Base-by-base conservation (phyloP, 2,329 filamentous ascomycete species). In the Penicillium frequentans region DNA sequence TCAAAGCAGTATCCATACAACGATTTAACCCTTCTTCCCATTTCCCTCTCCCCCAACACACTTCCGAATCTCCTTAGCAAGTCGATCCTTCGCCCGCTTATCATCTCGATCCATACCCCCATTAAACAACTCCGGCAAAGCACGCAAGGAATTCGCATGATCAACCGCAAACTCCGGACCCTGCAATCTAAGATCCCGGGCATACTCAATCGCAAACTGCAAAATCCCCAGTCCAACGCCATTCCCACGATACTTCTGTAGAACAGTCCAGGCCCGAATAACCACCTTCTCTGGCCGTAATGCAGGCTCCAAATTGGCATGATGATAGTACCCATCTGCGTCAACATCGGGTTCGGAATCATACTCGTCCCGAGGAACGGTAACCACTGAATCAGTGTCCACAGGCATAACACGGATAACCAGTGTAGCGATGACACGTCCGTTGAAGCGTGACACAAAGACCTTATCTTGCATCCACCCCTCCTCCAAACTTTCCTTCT, bases 181-280 rank as follows among this genome's bases (percentile, higher is more conserved):
- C 57, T 84, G 84, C 43, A 90, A 90, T 56, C 88, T 88, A 68
- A 83, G 84, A 73, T 87, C 86, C 64, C 84, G 83, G 58, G 89
- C 88, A 54, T 88, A 72, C 55, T 81, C 81, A 2, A 93, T 86
- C 1, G 89, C 90, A 64, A 90, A 88, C 64, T 88, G 84, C 48
- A 96, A 79, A 66, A 96, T 75, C 31, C 86, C 87, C 42, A 79
- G 81, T 3, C 91, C 92, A 24, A 96, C 79, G 0, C 91, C 91
- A 60, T 85, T 84, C 31, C 84, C 80, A 26, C 92, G 83, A 72
- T 91, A 91, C 64, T 81, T 80, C 50, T 86, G 75, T 69, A 82
- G 82, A 1, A 91, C 90, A 2, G 91, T 93, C 91, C 92, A 96
- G 1, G 90, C 91, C 27, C 90, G 84, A 56, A 96, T 87, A 48